Percentiles rank a stretch among this genome's conserved stretches.
These are phyloP conservation scores for Cardamine resedifolia DNA, from an alignment of 345 rosid genomes.

Conservation along the genomic window DNA sequence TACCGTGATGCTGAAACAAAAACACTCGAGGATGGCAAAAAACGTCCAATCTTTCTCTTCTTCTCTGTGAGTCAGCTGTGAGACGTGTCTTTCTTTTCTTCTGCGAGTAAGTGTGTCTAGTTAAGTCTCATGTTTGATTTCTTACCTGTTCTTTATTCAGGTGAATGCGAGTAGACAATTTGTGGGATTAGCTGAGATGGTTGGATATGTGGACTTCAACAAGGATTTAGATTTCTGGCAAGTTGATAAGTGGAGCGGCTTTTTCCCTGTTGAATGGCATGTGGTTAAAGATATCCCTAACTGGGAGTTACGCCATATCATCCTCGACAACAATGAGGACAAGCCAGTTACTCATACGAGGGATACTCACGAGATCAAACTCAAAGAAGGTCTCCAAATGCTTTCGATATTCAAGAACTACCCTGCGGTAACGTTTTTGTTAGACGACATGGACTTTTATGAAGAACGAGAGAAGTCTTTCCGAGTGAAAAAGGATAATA, in stretches of 20 bases:
- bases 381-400: slow-evolving; percentile 71
- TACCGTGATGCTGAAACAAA: slow-evolving; percentile 51
- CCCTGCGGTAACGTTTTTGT: slow-evolving; percentile 47
- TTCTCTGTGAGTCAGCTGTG: slow-evolving; percentile 66
- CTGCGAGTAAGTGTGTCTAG: not conserved
- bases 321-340: slow-evolving; percentile 66
- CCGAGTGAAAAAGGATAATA: slow-evolving; percentile 40
- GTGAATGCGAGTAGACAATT: slow-evolving; percentile 86
- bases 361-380: slow-evolving; percentile 77
- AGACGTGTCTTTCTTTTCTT: slow-evolving; percentile 5
- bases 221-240: slow-evolving; percentile 86
- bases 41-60: slow-evolving; percentile 68
- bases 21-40: slow-evolving; percentile 45
- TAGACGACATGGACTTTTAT: slow-evolving; percentile 71
- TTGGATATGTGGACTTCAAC: slow-evolving; percentile 64
- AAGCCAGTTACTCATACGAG: slow-evolving; percentile 66
- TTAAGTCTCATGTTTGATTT: slow-evolving; percentile 8
- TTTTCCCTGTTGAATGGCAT: slow-evolving; percentile 80
- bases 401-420: slow-evolving; percentile 60
- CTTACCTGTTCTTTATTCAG: slow-evolving; percentile 37
- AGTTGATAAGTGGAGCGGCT: slow-evolving; percentile 78
- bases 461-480: slow-evolving; percentile 60
- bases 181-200: slow-evolving; percentile 84
- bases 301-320: slow-evolving; percentile 58
- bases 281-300: slow-evolving; percentile 72